Evolutionary conservation across 257 asterid species (phyloP).

Genomic region (Jasminum sambac): DNA sequence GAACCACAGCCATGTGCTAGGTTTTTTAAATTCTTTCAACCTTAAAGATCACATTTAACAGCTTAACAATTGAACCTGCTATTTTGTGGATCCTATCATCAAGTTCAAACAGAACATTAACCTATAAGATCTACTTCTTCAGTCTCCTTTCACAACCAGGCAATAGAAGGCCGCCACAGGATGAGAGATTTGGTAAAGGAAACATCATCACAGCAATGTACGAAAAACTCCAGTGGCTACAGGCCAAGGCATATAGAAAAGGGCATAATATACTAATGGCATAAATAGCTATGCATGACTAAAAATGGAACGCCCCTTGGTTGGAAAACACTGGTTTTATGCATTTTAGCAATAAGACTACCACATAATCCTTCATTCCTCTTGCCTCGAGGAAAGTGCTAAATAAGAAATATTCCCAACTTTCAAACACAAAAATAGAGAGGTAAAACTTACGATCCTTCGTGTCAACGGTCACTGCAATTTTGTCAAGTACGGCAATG

Average conservation of each 20-base stretch:
- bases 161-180: not conserved
- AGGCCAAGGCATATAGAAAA: not conserved
- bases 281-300: not conserved
- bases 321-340: not conserved
- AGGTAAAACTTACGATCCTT: constrained; percentile 75
- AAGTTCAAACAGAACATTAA: not conserved
- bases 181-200: not conserved
- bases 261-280: not conserved
- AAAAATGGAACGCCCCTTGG: not conserved
- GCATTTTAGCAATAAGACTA: constrained; percentile 7
- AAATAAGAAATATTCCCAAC: constrained; percentile 5
- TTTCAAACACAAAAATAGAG: not conserved
- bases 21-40: not conserved
- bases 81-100: not conserved
- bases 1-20: not conserved
- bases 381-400: not conserved
- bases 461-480: constrained; percentile 76
- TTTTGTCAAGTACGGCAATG: constrained; percentile 76
- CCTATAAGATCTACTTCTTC: not conserved
- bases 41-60: not conserved
- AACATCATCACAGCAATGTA: not conserved
- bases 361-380: not conserved
- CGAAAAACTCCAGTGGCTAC: not conserved
- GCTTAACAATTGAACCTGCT: not conserved
- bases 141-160: not conserved